Evolutionary conservation across 768 basidiomycete genomes (phyloP).

Genomic region (Phaffia australis): DNA sequence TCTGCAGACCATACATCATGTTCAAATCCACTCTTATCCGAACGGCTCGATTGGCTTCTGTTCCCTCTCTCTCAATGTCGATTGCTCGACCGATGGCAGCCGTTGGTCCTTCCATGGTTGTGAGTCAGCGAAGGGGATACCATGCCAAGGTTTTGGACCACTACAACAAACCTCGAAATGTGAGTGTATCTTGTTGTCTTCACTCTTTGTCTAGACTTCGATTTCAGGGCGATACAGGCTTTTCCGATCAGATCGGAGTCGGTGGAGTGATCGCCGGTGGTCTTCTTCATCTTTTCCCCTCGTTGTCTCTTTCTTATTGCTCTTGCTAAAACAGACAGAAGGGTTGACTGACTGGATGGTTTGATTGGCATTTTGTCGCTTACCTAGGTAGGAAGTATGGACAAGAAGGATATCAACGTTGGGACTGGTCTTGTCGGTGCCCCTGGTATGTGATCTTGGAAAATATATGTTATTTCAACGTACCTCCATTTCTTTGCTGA

Average conservation of each 20-base stretch:
- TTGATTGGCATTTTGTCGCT: constrained; percentile 33
- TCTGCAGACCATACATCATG: background rate
- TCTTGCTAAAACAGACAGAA: background rate
- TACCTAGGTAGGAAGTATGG: constrained; percentile 81
- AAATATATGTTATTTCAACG: background rate
- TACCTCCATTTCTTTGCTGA: background rate
- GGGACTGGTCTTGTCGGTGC: constrained; percentile 97
- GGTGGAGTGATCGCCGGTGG: background rate
- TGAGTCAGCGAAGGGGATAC: constrained; percentile 51
- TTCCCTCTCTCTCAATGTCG: background rate
- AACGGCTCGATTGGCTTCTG: background rate
- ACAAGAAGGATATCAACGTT: constrained; percentile 80
- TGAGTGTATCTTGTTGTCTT: constrained; percentile 41
- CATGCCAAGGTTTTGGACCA: constrained; percentile 88
- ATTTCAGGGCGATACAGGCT: background rate
- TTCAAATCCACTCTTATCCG: constrained; percentile 1
- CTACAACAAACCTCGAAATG: constrained; percentile 95
- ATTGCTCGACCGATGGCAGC: background rate
- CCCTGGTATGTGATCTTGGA: constrained; percentile 56
- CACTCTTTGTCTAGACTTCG: background rate
- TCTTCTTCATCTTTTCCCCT: constrained; percentile 26
- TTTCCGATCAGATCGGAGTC: background rate
- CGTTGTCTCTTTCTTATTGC: constrained; percentile 40
- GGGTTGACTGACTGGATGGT: constrained; percentile 41
- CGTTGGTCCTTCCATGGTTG: background rate